Base-by-base conservation (phyloP, 139 green algal genomes). In the Chlorella ohadii region DNA sequence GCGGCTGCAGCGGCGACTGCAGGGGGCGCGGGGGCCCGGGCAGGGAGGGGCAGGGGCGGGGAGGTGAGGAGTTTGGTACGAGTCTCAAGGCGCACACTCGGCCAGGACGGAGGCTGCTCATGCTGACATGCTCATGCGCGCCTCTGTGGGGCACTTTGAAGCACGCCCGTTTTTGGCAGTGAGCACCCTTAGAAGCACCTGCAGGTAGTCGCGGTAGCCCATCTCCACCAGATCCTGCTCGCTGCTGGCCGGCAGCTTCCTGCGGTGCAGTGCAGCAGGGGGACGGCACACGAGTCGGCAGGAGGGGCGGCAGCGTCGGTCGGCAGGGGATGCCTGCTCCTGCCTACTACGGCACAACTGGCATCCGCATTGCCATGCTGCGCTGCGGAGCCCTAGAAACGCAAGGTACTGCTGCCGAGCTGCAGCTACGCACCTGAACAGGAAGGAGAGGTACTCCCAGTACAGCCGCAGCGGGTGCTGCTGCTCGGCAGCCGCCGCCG, bases 391-490 rank as follows among this genome's bases (percentile, higher is more conserved):
- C n/a, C n/a, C n/a, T n/a, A n/a, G n/a, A n/a, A n/a, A n/a, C n/a
- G n/a, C n/a, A n/a, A n/a, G n/a, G n/a, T n/a, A n/a, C n/a, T n/a
- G n/a, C n/a, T n/a, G n/a, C n/a, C n/a, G n/a, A n/a, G n/a, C n/a
- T n/a, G n/a, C n/a, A 41, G 6, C 9, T 23, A 7, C 74, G 23
- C 38, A 82, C 76, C 78, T 41, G 86, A 99, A 99, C 9, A 99
- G 70, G 90, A 95, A 98, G 38, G 90, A 94, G 17, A 99, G 80
- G 84, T 99, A 99, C 84, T 99, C 97, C 91, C 93, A 96, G 87
- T 98, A 98, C 6, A 88, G 55, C 4, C 89, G 81, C 79, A 99
- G 82, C 23, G 94, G 88, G 51, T 96, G 90, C 27, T 41, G 31
- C 34, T 74, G 38, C 72, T n/a, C 44, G 44, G 44, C 31, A 33